These are phyloP conservation scores for Litsea cubeba DNA, from an alignment of 164 flowering plant genomes.

Conservation along the genomic window DNA sequence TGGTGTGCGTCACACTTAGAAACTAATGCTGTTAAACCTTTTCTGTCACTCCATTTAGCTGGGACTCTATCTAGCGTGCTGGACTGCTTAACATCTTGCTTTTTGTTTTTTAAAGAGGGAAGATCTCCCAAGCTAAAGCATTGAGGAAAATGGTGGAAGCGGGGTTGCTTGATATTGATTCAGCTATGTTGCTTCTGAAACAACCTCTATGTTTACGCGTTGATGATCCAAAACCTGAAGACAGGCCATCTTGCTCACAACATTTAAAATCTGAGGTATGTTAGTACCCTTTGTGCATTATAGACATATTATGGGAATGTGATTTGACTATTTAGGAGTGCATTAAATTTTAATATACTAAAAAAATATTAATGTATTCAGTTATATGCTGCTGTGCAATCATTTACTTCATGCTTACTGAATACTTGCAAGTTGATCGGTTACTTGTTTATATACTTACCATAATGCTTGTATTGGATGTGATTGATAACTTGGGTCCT, in stretches of 20 bases:
- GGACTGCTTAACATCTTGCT: conserved; percentile 1
- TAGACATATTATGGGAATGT: not conserved
- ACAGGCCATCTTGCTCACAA: not conserved
- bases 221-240: conserved; percentile 10
- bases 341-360: no score
- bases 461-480: no score
- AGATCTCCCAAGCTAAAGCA: conserved; percentile 40
- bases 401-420: no score
- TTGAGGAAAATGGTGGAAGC: conserved; percentile 46
- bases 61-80: not conserved
- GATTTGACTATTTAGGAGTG: not conserved
- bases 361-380: no score
- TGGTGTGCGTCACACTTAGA: not conserved
- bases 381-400: no score
- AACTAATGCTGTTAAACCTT: not conserved
- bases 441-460: not conserved
- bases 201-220: conserved; percentile 25
- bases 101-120: conserved; percentile 30
- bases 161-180: conserved; percentile 33
- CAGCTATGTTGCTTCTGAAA: conserved; percentile 27
- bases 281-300: not conserved
- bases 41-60: not conserved
- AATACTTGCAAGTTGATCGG: not conserved
- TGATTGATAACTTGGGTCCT: no score
- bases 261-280: conserved; percentile 19